These are phyloP conservation scores for Arthromyces matolae DNA, from an alignment of 768 basidiomycete species.

Conservation along the genomic window DNA sequence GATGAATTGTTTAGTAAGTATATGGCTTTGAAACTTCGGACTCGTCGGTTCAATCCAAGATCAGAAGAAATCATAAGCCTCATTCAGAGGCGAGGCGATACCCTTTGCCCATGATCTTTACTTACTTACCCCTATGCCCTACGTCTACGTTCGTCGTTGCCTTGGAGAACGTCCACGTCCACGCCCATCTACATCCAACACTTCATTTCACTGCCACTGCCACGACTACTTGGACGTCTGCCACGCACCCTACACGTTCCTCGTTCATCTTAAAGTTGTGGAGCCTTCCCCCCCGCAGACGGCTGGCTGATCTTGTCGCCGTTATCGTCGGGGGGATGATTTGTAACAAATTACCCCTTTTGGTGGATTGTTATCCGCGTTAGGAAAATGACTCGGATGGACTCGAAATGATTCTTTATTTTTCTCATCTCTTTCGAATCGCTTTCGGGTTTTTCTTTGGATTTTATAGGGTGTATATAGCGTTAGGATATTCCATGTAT, in stretches of 20 bases:
- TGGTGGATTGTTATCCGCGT: constrained; percentile 1
- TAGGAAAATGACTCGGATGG: constrained; percentile 15
- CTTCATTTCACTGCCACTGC: too few relatives aligned
- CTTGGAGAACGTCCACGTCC: background rate
- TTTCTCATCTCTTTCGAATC: constrained; percentile 6
- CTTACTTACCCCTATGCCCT: background rate
- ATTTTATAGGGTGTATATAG: background rate
- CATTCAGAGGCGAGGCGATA: constrained; percentile 5
- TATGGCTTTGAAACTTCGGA: constrained; percentile 3
- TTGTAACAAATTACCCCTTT: constrained; percentile 10
- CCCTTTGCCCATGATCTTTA: constrained; percentile 13
- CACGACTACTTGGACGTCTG: too few relatives aligned
- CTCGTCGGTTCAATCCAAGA: constrained; percentile 3
- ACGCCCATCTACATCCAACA: too few relatives aligned
- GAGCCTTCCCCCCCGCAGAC: constrained; percentile 6
- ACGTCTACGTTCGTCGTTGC: background rate
- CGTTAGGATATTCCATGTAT: background rate
- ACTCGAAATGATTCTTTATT: too few relatives aligned
- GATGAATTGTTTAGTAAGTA: too few relatives aligned
- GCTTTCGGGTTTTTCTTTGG: background rate
- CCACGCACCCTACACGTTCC: constrained; percentile 2
- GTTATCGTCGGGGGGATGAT: constrained; percentile 12
- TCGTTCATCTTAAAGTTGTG: background rate
- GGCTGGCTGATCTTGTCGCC: constrained; percentile 8
- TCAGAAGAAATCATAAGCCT: too few relatives aligned